Percentiles rank a stretch among this genome's conserved stretches.
Evolutionary conservation across 1,284 basidiomycete genomes (phyloP).

Genomic region (Bjerkandera adusta): DNA sequence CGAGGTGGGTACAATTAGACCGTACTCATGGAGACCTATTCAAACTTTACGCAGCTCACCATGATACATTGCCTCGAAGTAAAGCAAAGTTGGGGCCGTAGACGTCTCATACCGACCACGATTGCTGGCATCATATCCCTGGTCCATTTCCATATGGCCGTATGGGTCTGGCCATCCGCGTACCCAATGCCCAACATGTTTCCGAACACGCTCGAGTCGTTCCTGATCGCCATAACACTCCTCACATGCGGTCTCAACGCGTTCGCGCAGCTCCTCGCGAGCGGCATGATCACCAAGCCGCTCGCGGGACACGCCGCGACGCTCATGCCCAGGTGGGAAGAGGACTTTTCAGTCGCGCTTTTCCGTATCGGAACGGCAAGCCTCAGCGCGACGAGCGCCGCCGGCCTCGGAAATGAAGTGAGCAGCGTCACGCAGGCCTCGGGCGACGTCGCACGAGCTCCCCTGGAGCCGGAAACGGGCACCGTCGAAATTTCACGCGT

Average conservation of each 20-base stretch:
- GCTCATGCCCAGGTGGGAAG: constrained; percentile 53
- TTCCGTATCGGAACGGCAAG: constrained; percentile 71
- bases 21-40: not conserved
- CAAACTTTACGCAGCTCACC: constrained; percentile 41
- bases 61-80: constrained; percentile 63
- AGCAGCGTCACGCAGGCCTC: constrained; percentile 38
- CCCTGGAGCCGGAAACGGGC: constrained; percentile 25
- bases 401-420: constrained; percentile 73
- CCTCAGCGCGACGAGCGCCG: constrained; percentile 67
- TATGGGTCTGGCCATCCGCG: constrained; percentile 44
- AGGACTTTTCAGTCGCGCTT: constrained; percentile 71
- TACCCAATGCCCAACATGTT: constrained; percentile 74
- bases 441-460: constrained; percentile 16
- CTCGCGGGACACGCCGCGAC: constrained; percentile 44
- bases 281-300: constrained; percentile 45
- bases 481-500: constrained; percentile 42
- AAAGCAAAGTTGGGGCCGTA: constrained; percentile 54
- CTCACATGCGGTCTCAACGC: constrained; percentile 57
- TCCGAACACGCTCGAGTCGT: constrained; percentile 66
- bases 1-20: constrained; percentile 43
- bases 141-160: constrained; percentile 61
- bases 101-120: constrained; percentile 64
- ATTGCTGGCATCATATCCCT: constrained; percentile 57
- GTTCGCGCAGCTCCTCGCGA: constrained; percentile 61
- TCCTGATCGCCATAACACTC: constrained; percentile 51